Percentiles rank a stretch among this genome's conserved stretches.
Conservation (phyloP, 1,284 basidiomycete genomes). For the Phellopilus nigrolimitatus region DNA sequence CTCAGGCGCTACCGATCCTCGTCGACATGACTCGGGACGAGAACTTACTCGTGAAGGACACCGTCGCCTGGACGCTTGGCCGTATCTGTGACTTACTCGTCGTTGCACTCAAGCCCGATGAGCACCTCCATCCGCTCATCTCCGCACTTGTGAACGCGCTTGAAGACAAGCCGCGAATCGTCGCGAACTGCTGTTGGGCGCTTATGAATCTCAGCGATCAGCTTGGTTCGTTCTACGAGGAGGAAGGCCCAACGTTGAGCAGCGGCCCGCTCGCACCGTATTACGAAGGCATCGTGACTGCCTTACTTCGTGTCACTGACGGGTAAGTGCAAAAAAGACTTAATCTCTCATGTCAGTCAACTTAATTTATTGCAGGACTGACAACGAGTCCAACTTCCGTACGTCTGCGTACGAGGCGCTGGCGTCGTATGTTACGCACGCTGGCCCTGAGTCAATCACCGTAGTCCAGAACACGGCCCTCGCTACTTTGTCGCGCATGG, state of each 20-base stretch:
- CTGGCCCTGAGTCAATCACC: conserved; percentile 75
- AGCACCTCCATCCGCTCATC: conserved; percentile 83
- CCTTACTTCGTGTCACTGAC: conserved; percentile 81
- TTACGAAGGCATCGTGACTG: conserved; percentile 83
- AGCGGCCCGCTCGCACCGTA: conserved; percentile 79
- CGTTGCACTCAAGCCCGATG: conserved; percentile 83
- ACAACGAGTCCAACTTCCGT: conserved; percentile 90
- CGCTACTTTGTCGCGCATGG: conserved; percentile 84
- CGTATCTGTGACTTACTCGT: conserved; percentile 92
- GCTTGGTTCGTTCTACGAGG: conserved; percentile 60
- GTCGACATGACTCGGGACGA: conserved; percentile 94
- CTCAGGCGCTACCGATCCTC: conserved; percentile 90
- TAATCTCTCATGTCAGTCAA: conserved; percentile 7
- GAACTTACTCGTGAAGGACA: conserved; percentile 90
- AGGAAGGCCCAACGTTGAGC: conserved; percentile 46
- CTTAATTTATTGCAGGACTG: conserved; percentile 45
- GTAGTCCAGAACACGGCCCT: conserved; percentile 83
- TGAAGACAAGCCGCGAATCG: conserved; percentile 80
- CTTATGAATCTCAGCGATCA: conserved; percentile 94
- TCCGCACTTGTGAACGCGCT: conserved; percentile 82
- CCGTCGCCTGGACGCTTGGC: conserved; percentile 96
- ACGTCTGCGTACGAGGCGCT: conserved; percentile 97
- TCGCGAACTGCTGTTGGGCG: conserved; percentile 95
- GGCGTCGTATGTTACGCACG: conserved; percentile 79
- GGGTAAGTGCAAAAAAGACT: conserved; percentile 66